Percentiles rank a stretch among this genome's conserved stretches.
Evolutionary conservation across 1,139 yeast genomes (phyloP).

Genomic region (Yamadazyma sp.): DNA sequence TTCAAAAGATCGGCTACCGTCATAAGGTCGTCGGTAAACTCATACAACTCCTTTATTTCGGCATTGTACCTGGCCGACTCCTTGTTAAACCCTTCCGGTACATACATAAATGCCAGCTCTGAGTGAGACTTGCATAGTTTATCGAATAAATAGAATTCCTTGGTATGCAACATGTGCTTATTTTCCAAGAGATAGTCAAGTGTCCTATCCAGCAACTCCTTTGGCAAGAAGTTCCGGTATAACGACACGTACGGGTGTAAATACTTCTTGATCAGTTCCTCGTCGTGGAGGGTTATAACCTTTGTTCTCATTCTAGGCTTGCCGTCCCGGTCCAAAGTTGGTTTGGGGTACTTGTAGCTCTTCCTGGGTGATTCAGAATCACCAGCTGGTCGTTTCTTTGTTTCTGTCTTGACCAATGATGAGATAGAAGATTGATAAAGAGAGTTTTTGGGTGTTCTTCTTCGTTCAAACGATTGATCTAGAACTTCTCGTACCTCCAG

Average conservation of each 20-base stretch:
- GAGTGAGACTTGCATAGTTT: conserved; percentile 58
- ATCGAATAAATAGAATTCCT: conserved; percentile 59
- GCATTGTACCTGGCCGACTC: conserved; percentile 19
- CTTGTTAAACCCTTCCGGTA: conserved; percentile 28
- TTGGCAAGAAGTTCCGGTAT: conserved; percentile 51
- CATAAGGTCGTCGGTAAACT: conserved; percentile 23
- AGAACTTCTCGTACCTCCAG: conserved; percentile 27
- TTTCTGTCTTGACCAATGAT: conserved; percentile 14
- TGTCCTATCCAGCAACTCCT: conserved; percentile 43
- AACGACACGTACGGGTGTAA: conserved; percentile 49
- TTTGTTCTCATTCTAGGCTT: conserved; percentile 14
- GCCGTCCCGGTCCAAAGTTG: neutral
- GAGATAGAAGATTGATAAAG: conserved; percentile 23
- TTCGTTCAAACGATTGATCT: conserved; percentile 18
- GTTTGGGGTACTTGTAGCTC: neutral
- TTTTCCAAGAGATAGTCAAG: conserved; percentile 41
- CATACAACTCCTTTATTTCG: conserved; percentile 1
- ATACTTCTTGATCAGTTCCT: conserved; percentile 40
- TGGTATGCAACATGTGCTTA: conserved; percentile 33
- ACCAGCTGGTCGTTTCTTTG: neutral
- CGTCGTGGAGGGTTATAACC: conserved; percentile 18
- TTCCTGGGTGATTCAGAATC: neutral
- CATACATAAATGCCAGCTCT: conserved; percentile 36
- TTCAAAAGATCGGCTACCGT: conserved; percentile 43
- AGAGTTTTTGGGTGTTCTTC: conserved; percentile 10